These are phyloP conservation scores for Begonia fuchsioides DNA, from an alignment of 306 rosid species.

Conservation along the genomic window DNA sequence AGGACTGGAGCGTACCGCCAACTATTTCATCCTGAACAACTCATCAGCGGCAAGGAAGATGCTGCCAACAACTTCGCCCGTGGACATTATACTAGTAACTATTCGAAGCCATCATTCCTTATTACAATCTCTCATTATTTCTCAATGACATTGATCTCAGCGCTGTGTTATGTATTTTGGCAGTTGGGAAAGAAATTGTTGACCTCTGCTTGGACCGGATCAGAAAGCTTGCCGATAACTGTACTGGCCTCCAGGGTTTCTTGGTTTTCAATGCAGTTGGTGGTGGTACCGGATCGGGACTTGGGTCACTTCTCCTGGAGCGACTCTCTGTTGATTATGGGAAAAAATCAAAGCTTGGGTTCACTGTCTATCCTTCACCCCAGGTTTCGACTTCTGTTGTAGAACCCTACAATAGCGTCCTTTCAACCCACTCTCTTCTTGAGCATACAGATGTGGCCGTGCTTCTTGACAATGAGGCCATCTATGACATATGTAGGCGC, in stretches of 20 bases:
- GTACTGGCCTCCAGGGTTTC: slow-evolving; percentile 83
- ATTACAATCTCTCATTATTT: too few species aligned
- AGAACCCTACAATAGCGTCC: slow-evolving; percentile 85
- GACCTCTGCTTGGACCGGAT: slow-evolving; percentile 86
- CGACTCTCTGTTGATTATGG: slow-evolving; percentile 81
- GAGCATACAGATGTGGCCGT: slow-evolving; percentile 79
- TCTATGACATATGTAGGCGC: slow-evolving; percentile 71
- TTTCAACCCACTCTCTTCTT: slow-evolving; percentile 77
- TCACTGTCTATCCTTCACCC: slow-evolving; percentile 76
- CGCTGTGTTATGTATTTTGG: neutral
- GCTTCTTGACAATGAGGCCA: slow-evolving; percentile 74
- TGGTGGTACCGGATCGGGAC: slow-evolving; percentile 83
- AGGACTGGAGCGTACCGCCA: slow-evolving; percentile 80
- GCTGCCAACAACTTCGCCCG: slow-evolving; percentile 92
- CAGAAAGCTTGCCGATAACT: slow-evolving; percentile 69
- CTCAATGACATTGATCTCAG: too few species aligned
- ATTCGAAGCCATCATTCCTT: neutral
- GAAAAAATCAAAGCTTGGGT: slow-evolving; percentile 64
- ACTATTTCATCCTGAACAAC: slow-evolving; percentile 89
- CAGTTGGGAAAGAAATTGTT: slow-evolving; percentile 82
- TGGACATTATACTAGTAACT: slow-evolving; percentile 62
- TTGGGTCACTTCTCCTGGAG: slow-evolving; percentile 70
- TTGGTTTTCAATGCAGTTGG: slow-evolving; percentile 83
- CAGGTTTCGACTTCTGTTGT: slow-evolving; percentile 89
- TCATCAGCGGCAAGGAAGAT: slow-evolving; percentile 82